Evolutionary conservation across 768 basidiomycete genomes (phyloP).

Genomic region (Naganishia vishniacii): DNA sequence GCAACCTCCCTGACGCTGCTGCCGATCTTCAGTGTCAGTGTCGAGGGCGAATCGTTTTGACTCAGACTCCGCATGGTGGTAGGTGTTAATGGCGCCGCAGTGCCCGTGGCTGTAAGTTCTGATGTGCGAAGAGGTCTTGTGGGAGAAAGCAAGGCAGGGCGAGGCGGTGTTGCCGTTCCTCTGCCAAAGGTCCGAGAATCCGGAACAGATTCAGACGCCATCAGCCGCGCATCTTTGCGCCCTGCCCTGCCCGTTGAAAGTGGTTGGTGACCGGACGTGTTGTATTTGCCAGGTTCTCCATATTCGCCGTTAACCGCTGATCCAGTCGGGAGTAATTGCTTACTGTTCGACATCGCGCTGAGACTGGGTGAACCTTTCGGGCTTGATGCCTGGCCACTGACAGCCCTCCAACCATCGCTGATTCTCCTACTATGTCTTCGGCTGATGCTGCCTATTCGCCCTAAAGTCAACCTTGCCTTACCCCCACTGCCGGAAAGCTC

Average conservation of each 20-base stretch:
- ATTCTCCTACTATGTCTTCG: constrained; percentile 43
- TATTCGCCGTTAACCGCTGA: too few species aligned
- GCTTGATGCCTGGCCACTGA: constrained; percentile 15
- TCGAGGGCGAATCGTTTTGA: constrained; percentile 16
- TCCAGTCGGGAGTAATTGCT: too few species aligned
- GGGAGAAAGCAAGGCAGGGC: background rate
- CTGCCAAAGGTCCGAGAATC: background rate
- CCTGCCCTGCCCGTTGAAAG: too few species aligned
- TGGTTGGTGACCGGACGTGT: too few species aligned
- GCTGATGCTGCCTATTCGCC: constrained; percentile 35
- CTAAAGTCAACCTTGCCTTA: constrained; percentile 28
- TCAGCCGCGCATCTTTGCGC: background rate
- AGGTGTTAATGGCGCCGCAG: background rate
- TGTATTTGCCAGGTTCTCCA: too few species aligned
- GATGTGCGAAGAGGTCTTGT: background rate
- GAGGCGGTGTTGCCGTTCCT: background rate
- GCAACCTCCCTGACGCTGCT: background rate
- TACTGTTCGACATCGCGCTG: too few species aligned
- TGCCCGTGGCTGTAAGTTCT: background rate
- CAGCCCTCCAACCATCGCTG: constrained; percentile 45
- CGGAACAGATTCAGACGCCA: constrained; percentile 1
- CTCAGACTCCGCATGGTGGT: constrained; percentile 27
- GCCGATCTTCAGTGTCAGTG: background rate
- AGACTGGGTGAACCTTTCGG: too few species aligned
- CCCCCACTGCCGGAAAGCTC: background rate